These are phyloP conservation scores for Puccinellia tenuiflora DNA, from an alignment of 176 grass and related monocot genomes.

Conservation along the genomic window DNA sequence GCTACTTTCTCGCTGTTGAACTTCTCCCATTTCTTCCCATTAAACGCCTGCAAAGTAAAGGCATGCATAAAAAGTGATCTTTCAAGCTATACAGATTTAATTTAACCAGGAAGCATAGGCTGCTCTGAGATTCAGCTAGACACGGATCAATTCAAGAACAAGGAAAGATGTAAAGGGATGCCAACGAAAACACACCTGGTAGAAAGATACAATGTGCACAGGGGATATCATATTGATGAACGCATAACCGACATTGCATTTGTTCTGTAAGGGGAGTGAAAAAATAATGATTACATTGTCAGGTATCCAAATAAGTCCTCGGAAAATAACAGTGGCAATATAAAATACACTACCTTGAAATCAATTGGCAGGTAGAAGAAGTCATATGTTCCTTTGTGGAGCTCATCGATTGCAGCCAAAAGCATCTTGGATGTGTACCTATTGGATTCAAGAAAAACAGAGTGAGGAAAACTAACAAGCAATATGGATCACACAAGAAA, in stretches of 20 bases:
- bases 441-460: conserved; percentile 14
- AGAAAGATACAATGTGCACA: conserved; percentile 85
- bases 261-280: conserved; percentile 60
- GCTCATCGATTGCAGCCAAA: conserved; percentile 83
- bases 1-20: conserved; percentile 99
- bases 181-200: conserved; percentile 49
- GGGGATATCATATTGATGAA: conserved; percentile 95
- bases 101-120: neutral
- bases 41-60: conserved; percentile 57
- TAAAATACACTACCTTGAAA: conserved; percentile 63
- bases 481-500: conserved; percentile 13
- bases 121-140: conserved; percentile 1
- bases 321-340: neutral
- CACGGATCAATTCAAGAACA: neutral
- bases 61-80: neutral
- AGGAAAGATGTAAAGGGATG: neutral
- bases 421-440: conserved; percentile 99
- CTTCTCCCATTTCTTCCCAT: conserved; percentile 99
- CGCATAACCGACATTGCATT: conserved; percentile 98
- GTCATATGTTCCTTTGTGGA: conserved; percentile 82
- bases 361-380: conserved; percentile 98
- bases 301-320: neutral
- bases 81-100: conserved; percentile 9
- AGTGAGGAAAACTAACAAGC: conserved; percentile 25
- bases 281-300: neutral